Percentiles rank a stretch among this genome's conserved stretches.
Conservation (phyloP, 805 yeast species). For the Myxozyma lipomycoides region DNA sequence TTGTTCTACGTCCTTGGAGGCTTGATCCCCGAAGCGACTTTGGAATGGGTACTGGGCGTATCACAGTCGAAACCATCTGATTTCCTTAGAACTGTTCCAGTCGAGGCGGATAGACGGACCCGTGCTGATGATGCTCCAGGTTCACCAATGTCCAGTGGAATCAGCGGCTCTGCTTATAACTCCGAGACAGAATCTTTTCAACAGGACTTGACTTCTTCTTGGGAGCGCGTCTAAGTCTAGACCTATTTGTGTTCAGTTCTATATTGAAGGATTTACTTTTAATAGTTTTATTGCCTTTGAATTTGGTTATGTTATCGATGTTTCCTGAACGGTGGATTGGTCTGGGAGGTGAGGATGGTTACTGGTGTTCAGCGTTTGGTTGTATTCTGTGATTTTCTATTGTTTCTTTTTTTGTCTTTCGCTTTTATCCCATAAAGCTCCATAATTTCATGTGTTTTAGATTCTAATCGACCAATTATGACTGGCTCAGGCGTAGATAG, state of each 20-base stretch:
- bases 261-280: neutral
- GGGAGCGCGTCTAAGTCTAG: constrained; percentile 24
- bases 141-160: constrained; percentile 23
- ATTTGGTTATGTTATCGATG: neutral
- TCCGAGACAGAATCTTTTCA: constrained; percentile 21
- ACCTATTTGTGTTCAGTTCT: neutral
- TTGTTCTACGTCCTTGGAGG: constrained; percentile 24
- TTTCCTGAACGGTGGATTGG: neutral
- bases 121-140: constrained; percentile 13
- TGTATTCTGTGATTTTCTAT: no score
- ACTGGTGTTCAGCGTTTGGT: neutral
- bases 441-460: no score
- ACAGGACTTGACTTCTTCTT: constrained; percentile 24
- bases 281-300: no score
- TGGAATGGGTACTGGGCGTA: constrained; percentile 27
- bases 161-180: constrained; percentile 23
- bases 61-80: constrained; percentile 2
- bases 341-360: neutral
- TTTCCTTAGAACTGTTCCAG: constrained; percentile 9
- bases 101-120: constrained; percentile 2
- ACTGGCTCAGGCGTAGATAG: no score
- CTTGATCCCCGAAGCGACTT: constrained; percentile 19
- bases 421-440: neutral
- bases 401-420: neutral
- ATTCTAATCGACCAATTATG: no score